Percentiles rank a stretch among this genome's conserved stretches.
These are phyloP conservation scores for Clonostachys sp. DNA, from an alignment of 2,329 filamentous ascomycete genomes.

Conservation along the genomic window DNA sequence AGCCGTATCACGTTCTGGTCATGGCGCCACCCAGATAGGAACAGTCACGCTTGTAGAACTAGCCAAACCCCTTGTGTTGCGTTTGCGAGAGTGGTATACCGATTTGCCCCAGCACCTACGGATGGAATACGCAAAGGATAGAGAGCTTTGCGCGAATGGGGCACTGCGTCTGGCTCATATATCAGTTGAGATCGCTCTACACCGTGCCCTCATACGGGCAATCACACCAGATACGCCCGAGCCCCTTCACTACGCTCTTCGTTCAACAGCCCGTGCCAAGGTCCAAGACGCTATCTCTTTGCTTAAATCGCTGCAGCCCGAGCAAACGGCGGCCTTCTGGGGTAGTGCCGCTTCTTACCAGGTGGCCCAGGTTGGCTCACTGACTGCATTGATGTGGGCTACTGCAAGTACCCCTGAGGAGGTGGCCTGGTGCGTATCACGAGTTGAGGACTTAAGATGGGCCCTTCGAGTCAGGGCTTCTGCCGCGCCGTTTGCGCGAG, in stretches of 20 bases:
- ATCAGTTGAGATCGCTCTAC: slow-evolving; percentile 34
- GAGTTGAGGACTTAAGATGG: background rate
- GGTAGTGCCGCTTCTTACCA: slow-evolving; percentile 22
- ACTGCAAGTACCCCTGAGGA: background rate
- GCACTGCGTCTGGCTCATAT: slow-evolving; percentile 35
- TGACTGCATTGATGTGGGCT: slow-evolving; percentile 17
- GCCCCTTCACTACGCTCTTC: slow-evolving; percentile 5
- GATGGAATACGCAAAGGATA: slow-evolving; percentile 27
- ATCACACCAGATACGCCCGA: background rate
- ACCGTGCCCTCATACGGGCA: slow-evolving; percentile 32
- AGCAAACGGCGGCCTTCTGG: slow-evolving; percentile 27
- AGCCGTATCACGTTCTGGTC: background rate
- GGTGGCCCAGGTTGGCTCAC: slow-evolving; percentile 22
- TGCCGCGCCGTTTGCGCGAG: background rate
- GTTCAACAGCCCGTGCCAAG: slow-evolving; percentile 16
- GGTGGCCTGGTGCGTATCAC: background rate
- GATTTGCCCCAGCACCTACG: slow-evolving; percentile 34
- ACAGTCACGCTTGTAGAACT: slow-evolving; percentile 25
- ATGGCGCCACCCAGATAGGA: slow-evolving; percentile 7
- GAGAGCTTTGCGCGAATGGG: slow-evolving; percentile 30
- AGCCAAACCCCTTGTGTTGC: slow-evolving; percentile 39
- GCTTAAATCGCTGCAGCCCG: slow-evolving; percentile 42
- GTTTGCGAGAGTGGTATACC: slow-evolving; percentile 39
- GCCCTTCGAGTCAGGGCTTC: background rate
- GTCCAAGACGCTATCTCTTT: slow-evolving; percentile 22